These are phyloP conservation scores for Yarrowia sp. DNA, from an alignment of 805 yeast genomes.

Conservation along the genomic window DNA sequence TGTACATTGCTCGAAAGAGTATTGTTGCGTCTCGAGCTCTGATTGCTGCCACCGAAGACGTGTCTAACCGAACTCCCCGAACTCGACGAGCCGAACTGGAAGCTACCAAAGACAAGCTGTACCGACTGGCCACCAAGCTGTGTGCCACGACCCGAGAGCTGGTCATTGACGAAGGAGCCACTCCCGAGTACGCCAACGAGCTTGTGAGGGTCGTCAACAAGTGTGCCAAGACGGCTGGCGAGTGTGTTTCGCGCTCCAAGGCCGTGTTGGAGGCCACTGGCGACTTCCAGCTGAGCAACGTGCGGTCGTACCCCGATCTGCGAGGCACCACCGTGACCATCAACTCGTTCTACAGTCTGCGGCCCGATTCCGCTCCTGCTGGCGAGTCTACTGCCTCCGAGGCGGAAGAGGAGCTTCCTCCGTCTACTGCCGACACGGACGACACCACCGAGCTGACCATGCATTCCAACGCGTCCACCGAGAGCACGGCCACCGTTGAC, in stretches of 20 bases:
- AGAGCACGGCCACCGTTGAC: conserved; percentile 24
- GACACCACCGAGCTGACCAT: neutral
- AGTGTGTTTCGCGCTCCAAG: conserved; percentile 37
- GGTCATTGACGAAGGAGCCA: conserved; percentile 32
- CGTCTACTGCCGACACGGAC: neutral
- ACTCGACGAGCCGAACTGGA: conserved; percentile 34
- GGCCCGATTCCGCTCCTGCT: neutral
- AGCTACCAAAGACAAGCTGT: conserved; percentile 37
- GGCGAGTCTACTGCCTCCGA: neutral
- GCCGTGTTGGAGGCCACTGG: conserved; percentile 34
- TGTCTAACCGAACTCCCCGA: conserved; percentile 33
- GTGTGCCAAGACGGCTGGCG: conserved; percentile 38
- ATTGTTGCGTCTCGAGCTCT: conserved; percentile 43
- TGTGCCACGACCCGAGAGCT: conserved; percentile 41
- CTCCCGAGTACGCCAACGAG: conserved; percentile 30
- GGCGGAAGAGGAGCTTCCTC: neutral
- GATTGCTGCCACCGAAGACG: conserved; percentile 38
- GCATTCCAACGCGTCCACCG: conserved; percentile 15
- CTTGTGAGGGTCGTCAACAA: conserved; percentile 35
- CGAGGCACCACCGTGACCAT: conserved; percentile 26
- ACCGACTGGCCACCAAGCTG: conserved; percentile 37
- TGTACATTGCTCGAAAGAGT: conserved; percentile 39
- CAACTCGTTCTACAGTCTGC: conserved; percentile 17
- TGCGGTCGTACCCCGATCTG: conserved; percentile 36
- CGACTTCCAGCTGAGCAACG: conserved; percentile 34